phyloP scores from a whole-genome alignment of 2,329 filamentous ascomycete genomes.

The Aspergillus thermomutatus region DNA sequence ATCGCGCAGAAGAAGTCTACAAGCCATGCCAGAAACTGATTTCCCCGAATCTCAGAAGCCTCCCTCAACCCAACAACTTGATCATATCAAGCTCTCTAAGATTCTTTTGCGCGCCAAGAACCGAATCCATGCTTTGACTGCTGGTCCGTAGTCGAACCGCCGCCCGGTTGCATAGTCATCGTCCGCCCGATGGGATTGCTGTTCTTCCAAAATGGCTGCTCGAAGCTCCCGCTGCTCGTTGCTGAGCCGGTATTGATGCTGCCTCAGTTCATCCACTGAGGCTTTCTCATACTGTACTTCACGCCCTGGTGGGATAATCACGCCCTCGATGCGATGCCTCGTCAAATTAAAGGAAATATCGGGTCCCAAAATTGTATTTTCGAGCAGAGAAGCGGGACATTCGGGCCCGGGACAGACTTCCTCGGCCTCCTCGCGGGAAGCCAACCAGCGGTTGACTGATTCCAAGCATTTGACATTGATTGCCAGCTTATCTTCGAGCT shows the following conservation, averaged over 20 bases:
- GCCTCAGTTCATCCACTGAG: slow-evolving; percentile 29
- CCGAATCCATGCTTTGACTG: slow-evolving; percentile 66
- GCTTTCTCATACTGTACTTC: slow-evolving; percentile 21
- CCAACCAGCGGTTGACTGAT: slow-evolving; percentile 32
- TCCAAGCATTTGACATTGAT: slow-evolving; percentile 46
- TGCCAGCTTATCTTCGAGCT: slow-evolving; percentile 43
- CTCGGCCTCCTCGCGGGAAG: background rate
- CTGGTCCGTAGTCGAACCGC: slow-evolving; percentile 64
- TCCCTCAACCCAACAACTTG: background rate
- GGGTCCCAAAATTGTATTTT: slow-evolving; percentile 28
- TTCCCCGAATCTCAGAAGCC: background rate
- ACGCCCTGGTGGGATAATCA: slow-evolving; percentile 23
- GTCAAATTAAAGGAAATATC: slow-evolving; percentile 38
- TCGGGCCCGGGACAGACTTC: background rate
- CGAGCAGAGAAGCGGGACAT: slow-evolving; percentile 5
- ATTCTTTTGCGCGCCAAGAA: slow-evolving; percentile 65
- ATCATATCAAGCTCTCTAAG: slow-evolving; percentile 39
- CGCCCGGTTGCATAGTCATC: slow-evolving; percentile 40
- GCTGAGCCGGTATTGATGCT: slow-evolving; percentile 26
- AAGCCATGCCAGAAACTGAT: background rate
- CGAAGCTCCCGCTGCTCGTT: slow-evolving; percentile 32
- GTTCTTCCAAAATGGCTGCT: slow-evolving; percentile 38
- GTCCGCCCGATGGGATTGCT: slow-evolving; percentile 36
- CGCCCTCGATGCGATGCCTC: slow-evolving; percentile 30
- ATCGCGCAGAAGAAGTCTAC: background rate